Base-by-base conservation (phyloP, 306 rosid genomes). In the Acacia crassicarpa region DNA sequence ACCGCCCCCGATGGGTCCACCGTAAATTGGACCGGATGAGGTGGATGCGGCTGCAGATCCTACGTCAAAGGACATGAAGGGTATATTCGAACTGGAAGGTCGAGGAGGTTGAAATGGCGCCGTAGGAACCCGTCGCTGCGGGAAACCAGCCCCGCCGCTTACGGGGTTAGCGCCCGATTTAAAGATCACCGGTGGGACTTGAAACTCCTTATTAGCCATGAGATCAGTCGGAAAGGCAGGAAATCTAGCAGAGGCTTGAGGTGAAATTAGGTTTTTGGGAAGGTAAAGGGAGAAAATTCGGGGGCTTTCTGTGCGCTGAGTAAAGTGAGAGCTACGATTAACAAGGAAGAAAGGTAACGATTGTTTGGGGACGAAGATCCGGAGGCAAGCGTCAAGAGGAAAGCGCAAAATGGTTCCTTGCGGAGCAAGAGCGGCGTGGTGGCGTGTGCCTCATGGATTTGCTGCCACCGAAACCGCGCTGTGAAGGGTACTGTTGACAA, bases 61-160 rank as follows among this genome's bases (percentile, higher is more conserved):
- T 11, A 71, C 17, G 58, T 71, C 75, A 15, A 71, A 71, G 75
- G 75, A 71, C 75, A 71, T 71, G 75, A 44, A 71, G 40, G 75
- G 75, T 19, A 71, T 71, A 19, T 13, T 13, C 38, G 75, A 71
- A 71, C 75, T 8, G 22, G 75, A 71, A 12, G 75, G 74, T 43
- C 74, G 53, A 43, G 74, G 74, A 22, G 74, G 75, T 71, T 71
- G 75, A 25, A 71, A 71, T 22, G 58, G 75, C n/a, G 58, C 75
- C 75, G 75, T 45, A 13, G 75, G 75, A 1, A 71, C 58, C 75
- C 58, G 56, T 13, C 75, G 58, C 40, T 44, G 58, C 22, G 17
- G 40, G 35, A n/a, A 70, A 22, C 54, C 35, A 23, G 54, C 74
- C 19, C 53, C 74, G 3, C 1, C 54, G 54, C 17, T 10, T 11